Conservation (phyloP, 345 rosid genomes). For the Carallia brachiata region DNA sequence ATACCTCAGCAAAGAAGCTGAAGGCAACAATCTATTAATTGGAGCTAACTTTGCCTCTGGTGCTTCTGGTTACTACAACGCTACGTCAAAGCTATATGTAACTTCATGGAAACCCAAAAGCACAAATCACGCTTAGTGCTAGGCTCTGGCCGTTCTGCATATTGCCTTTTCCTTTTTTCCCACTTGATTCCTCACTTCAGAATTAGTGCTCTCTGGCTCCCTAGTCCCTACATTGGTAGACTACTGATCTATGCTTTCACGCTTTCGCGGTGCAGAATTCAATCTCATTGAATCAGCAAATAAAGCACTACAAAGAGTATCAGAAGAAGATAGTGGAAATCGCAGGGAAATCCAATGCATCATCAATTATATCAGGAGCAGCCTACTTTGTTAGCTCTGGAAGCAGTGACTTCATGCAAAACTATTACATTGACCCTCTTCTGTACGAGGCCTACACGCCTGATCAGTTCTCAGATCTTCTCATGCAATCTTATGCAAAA, state of each 20-base stretch:
- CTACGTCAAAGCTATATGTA: conserved; percentile 81
- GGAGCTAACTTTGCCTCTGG: conserved; percentile 94
- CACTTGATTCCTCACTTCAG: too few species aligned
- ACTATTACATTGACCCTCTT: conserved; percentile 82
- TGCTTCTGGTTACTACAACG: conserved; percentile 75
- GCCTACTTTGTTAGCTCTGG: conserved; percentile 70
- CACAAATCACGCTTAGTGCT: not conserved
- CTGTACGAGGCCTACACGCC: conserved; percentile 68
- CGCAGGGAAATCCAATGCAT: conserved; percentile 54
- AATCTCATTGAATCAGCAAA: conserved; percentile 58
- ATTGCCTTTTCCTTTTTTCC: too few species aligned
- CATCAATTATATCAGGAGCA: conserved; percentile 60
- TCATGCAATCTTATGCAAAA: conserved; percentile 48
- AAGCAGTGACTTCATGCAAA: conserved; percentile 85
- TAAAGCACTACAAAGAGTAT: conserved; percentile 68
- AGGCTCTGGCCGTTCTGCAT: too few species aligned
- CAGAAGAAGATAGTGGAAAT: conserved; percentile 39
- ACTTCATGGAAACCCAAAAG: not conserved
- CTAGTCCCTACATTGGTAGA: not conserved
- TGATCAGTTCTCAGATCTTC: conserved; percentile 69
- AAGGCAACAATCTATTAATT: conserved; percentile 54
- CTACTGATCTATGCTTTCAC: not conserved
- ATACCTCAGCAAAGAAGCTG: conserved; percentile 60
- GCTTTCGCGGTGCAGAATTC: conserved; percentile 45
- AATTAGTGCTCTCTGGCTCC: not conserved